Evolutionary conservation across 228 moss, liverwort and hornwort genomes (phyloP), one percentile per base, ranked within the genome.

Genomic region (Sphagnum magellanicum): DNA sequence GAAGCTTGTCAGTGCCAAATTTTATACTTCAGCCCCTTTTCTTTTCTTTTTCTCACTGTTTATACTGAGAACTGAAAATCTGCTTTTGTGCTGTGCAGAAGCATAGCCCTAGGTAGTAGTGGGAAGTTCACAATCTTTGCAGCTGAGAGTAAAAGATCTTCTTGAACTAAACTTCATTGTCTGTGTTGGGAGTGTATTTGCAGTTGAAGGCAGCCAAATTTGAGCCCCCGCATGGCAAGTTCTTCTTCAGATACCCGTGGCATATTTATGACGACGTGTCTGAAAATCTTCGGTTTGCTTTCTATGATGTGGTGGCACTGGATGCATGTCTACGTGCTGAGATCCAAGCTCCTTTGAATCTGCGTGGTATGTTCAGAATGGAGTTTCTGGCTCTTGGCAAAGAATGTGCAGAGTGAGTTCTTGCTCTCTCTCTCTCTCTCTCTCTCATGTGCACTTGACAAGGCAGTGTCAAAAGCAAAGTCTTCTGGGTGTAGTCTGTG

Each of bases 321-420:
- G 94, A 95, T 71, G 91, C 90, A 6, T 95, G 94, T 71, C 78
- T 95, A 75, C 88, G 92, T 68, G 91, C 90, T 73, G 90, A 95
- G 77, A 92, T 92, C 70, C 94, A 95, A 77, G 88, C 94, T 71
- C 92, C 92, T 52, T 48, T 79, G 70, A 71, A 81, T 74, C 73
- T 90, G 52, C 90, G 94, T 67, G 17, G 69, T 17, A 78, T 79
- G 50, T 90, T 88, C 67, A 70, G 73, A 55, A 82, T 80, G 8
- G 94, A 94, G 51, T 83, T 91, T 51, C 63, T 72, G 78, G 77
- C 80, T 6, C 88, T 94, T 64, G 91, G 89, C 64, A 91, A 88
- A 84, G 94, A 91, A 76, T 89, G 94, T 83, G 89, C 86, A 50
- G 79, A 84, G 91, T 91, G 79, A 81, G 93, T 57, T 51, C n/a